These are phyloP conservation scores for Pharus latifolius DNA, from an alignment of 176 grass and related monocot genomes.

Conservation along the genomic window DNA sequence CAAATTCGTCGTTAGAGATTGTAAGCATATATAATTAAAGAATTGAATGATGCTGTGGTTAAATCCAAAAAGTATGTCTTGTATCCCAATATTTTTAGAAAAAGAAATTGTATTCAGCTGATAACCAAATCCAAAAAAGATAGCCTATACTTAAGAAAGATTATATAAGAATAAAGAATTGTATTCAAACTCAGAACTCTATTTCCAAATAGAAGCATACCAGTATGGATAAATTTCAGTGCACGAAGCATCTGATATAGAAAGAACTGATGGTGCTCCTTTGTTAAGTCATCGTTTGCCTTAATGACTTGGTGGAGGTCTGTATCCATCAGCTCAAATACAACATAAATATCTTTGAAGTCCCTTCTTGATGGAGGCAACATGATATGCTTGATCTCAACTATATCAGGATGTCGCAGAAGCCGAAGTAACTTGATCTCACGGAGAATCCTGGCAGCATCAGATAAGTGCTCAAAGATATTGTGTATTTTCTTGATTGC, in stretches of 20 bases:
- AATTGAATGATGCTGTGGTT: no score
- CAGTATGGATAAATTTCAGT: slow-evolving; percentile 92
- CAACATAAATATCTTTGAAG: slow-evolving; percentile 98
- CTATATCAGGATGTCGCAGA: slow-evolving; percentile 87
- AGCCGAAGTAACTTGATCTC: slow-evolving; percentile 91
- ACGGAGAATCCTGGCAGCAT: slow-evolving; percentile 78
- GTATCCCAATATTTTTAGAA: background rate
- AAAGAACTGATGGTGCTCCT: slow-evolving; percentile 91
- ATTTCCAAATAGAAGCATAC: slow-evolving; percentile 29
- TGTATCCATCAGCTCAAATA: slow-evolving; percentile 94
- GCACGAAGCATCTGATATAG: slow-evolving; percentile 95
- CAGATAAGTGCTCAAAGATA: slow-evolving; percentile 92
- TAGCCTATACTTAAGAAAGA: background rate
- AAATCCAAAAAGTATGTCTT: no score
- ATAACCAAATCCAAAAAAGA: no score
- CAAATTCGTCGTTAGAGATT: no score
- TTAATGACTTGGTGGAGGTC: slow-evolving; percentile 99
- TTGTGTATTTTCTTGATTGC: slow-evolving; percentile 97
- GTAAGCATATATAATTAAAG: no score
- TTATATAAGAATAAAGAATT: background rate
- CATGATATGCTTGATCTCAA: slow-evolving; percentile 98
- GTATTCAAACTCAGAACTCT: background rate
- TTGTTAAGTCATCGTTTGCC: slow-evolving; percentile 95
- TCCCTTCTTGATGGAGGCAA: slow-evolving; percentile 76
- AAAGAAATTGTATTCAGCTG: background rate